Base-by-base conservation (phyloP, 129 eudicot genomes). In the Pseudognaphalium luteoalbum region DNA sequence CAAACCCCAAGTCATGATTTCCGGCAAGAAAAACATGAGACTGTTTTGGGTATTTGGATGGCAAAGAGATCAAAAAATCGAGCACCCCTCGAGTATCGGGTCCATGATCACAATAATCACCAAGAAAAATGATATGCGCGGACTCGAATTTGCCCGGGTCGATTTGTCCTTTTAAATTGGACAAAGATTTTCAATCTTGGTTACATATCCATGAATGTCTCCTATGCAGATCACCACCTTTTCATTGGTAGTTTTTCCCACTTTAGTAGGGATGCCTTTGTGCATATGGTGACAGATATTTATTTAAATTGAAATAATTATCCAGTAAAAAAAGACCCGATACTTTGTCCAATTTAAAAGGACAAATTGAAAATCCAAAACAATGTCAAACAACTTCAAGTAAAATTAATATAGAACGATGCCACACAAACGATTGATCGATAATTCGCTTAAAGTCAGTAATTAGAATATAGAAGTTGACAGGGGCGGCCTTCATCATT, bases 31-130 rank as follows among this genome's bases (percentile, higher is more conserved):
- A 90, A 22, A 90, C 91, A 32, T 93, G 96, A 68, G 88, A 71
- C 41, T 93, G 98, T 1, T 88, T 84, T 10, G 98, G 98, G 88
- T 90, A 87, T 19, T 81, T 83, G 3, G 96, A 80, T 14, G 93
- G 98, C 33, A 93, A 64, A 6, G 84, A 33, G 66, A 87, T 81
- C 5, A 94, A 59, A 77, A 91, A 94, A 33, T 94, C 92, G 0
- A 94, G 50, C 11, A 94, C 97, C 58, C 82, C 16, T 16, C 81
- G 83, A 20, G 97, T 91, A 21, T 86, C 56, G 4, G 90, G 91
- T 3, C 97, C 96, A n/a, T 93, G 87, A 67, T 91, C 96, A 22
- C 98, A 94, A 59, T 91, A 91, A 73, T 91, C 98, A 62, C 98
- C 97, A 34, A 94, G 75, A 91, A 94, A 91, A 60, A 94, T 85